A percentile compares a stretch with the other conserved stretches of the same genome.
Evolutionary conservation across 768 basidiomycete genomes (phyloP).

Genomic region (Suillus occidentalis): DNA sequence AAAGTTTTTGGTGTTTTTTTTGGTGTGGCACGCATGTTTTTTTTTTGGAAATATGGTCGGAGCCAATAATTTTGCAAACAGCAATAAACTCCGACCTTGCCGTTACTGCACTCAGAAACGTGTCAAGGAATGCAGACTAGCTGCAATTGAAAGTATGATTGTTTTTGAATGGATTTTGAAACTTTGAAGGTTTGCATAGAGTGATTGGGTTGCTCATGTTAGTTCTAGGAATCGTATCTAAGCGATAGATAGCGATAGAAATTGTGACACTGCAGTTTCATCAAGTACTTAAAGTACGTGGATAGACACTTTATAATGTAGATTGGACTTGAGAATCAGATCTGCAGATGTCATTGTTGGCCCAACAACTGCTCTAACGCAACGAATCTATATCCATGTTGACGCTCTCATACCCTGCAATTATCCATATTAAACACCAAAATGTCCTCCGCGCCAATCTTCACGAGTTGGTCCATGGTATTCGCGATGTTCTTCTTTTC

Average conservation of each 20-base stretch:
- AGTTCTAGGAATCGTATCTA: neutral
- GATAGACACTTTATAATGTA: neutral
- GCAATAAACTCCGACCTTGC: too few relatives aligned
- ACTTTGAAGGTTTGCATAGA: neutral
- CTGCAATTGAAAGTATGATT: neutral
- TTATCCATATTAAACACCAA: conserved; percentile 89
- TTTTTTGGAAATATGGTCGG: too few relatives aligned
- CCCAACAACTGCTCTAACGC: neutral
- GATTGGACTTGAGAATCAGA: neutral
- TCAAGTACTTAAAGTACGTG: neutral
- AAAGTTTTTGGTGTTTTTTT: too few relatives aligned
- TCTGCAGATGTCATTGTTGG: neutral
- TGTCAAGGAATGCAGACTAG: neutral
- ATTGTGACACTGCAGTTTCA: neutral
- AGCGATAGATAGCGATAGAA: neutral
- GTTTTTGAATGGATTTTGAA: neutral
- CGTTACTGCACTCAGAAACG: too few relatives aligned
- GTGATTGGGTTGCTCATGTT: neutral
- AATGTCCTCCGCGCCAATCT: conserved; percentile 86
- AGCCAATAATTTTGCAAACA: too few relatives aligned
- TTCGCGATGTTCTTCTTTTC: conserved; percentile 76
- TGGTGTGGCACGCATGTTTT: too few relatives aligned
- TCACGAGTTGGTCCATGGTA: conserved; percentile 86
- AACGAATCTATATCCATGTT: neutral
- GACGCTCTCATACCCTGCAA: conserved; percentile 70